Base-by-base conservation (phyloP, 2,329 filamentous ascomycete genomes). In the Phoma sp. region DNA sequence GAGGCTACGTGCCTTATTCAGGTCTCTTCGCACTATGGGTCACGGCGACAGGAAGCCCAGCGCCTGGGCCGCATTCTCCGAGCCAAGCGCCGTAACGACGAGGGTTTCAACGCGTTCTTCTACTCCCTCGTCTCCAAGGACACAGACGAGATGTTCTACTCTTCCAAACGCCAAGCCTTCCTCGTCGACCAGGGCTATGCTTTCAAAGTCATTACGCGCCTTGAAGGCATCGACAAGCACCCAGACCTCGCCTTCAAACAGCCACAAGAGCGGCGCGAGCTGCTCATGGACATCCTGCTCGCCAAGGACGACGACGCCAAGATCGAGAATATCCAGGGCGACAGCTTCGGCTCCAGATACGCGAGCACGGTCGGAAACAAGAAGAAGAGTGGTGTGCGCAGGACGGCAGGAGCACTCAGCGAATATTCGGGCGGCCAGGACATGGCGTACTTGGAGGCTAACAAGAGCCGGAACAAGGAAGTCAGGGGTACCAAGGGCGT, bases 51-150 rank as follows among this genome's bases (percentile, higher is more conserved):
- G 75, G 95, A 99, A 78, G 95, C 95, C 0, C 95, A 98, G 73
- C 87, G 95, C 2, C 82, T 98, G 0, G 95, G 95, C 3, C 89
- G 95, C 46, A 98, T 99, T 66, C 84, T 99, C 3, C 86, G 95
- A 76, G 95, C 95, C 11, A 99, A 99, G 78, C 86, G 95, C 14
- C 85, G 95, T 72, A 98, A 97, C 66, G 95, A 99, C 65, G 95
- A 98, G 74, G 95, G 95, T 7, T 99, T 99, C 76, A 99, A 99
- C 71, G 95, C 95, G 0, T 99, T 98, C 76, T 99, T 99, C 80
- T 99, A 99, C 78, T 96, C 91, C 0, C 83, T 99, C 0, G 95
- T 99, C 3, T 96, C 91, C 5, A 98, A 98, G 74, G 95, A 99
- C 71, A 99, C 95, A 0, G 89, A 93, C 58, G 95, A 99, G 74